These are phyloP conservation scores for Davidsoniella virescens DNA, from an alignment of 2,329 filamentous ascomycete species.

Conservation along the genomic window DNA sequence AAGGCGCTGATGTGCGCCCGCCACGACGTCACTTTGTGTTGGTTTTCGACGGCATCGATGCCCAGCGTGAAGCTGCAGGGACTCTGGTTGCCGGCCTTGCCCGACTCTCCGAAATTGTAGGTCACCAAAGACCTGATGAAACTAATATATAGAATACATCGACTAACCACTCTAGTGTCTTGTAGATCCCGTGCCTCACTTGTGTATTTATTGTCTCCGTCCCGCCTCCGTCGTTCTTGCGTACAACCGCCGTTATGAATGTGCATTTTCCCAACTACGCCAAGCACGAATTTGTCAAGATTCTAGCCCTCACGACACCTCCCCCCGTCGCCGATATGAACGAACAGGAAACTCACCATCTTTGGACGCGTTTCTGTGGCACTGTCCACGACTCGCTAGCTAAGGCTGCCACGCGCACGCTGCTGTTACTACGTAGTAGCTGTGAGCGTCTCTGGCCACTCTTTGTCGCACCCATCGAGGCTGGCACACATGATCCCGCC, in stretches of 20 bases:
- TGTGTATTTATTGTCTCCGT: slow-evolving; percentile 62
- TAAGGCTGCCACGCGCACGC: slow-evolving; percentile 62
- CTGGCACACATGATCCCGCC: slow-evolving; percentile 55
- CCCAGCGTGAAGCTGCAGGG: slow-evolving; percentile 60
- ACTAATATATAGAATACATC: neutral
- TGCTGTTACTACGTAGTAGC: slow-evolving; percentile 54
- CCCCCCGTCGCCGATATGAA: slow-evolving; percentile 32
- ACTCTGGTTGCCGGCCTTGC: slow-evolving; percentile 70
- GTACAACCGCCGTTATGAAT: slow-evolving; percentile 54
- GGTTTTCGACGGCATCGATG: slow-evolving; percentile 77
- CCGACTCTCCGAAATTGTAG: slow-evolving; percentile 63
- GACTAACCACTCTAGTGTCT: slow-evolving; percentile 9
- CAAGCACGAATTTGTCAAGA: slow-evolving; percentile 61
- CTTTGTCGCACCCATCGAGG: slow-evolving; percentile 63
- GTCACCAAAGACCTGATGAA: slow-evolving; percentile 17
- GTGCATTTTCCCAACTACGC: slow-evolving; percentile 74
- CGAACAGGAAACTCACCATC: slow-evolving; percentile 40
- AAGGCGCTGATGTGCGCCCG: slow-evolving; percentile 21
- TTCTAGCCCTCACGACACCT: slow-evolving; percentile 44
- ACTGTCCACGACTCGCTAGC: slow-evolving; percentile 79
- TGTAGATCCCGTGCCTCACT: slow-evolving; percentile 61
- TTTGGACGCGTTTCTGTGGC: slow-evolving; percentile 67
- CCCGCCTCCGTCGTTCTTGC: slow-evolving; percentile 52
- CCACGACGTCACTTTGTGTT: slow-evolving; percentile 44
- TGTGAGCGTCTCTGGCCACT: slow-evolving; percentile 67